Conservation (phyloP, 1,284 basidiomycete species). For the Austroboletus niveus region DNA sequence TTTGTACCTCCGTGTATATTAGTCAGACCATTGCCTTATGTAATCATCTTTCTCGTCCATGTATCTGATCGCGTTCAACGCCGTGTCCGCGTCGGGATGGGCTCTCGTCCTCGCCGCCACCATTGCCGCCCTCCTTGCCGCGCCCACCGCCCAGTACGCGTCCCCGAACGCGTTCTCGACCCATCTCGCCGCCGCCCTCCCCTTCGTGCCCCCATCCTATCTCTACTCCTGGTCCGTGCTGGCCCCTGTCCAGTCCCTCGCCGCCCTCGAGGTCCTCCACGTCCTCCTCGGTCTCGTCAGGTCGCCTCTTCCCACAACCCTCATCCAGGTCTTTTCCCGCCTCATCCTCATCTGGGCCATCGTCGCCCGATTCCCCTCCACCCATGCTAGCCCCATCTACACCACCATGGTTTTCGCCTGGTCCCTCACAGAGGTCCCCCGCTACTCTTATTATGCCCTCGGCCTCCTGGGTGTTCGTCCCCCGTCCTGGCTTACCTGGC, state of each 20-base stretch:
- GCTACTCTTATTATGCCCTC: constrained; percentile 88
- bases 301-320: constrained; percentile 79
- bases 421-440: constrained; percentile 89
- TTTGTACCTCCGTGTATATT: constrained; percentile 16
- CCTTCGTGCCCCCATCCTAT: constrained; percentile 51
- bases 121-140: constrained; percentile 6
- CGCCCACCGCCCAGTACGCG: neutral
- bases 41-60: neutral
- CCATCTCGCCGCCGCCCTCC: constrained; percentile 34
- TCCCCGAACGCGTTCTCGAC: constrained; percentile 25
- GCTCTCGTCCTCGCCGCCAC: constrained; percentile 58
- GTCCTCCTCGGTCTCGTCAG: constrained; percentile 81
- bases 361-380: constrained; percentile 47
- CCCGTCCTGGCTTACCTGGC: constrained; percentile 48
- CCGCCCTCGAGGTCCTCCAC: constrained; percentile 83
- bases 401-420: constrained; percentile 93
- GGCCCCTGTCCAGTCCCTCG: constrained; percentile 78
- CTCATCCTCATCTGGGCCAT: constrained; percentile 89
- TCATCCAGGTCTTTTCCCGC: constrained; percentile 84
- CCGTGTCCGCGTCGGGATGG: constrained; percentile 74
- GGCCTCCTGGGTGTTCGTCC: constrained; percentile 50
- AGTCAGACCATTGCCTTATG: constrained; percentile 1
- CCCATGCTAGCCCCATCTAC: constrained; percentile 75
- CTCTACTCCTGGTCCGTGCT: constrained; percentile 60
- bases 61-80: constrained; percentile 82